phyloP scores from a whole-genome alignment of 257 asterid species.

The Ballota nigra region DNA sequence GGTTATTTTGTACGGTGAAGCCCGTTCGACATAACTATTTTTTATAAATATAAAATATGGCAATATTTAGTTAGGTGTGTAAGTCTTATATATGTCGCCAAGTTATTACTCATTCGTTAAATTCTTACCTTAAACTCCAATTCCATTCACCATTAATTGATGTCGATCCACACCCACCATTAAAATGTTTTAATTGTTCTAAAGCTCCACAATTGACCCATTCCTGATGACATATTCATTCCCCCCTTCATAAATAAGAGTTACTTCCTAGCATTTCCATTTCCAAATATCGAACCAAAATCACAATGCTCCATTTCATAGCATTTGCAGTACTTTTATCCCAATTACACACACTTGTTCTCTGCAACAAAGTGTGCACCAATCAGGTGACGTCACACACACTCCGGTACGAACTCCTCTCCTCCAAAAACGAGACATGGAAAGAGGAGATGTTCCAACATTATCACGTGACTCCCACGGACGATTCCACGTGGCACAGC shows the following conservation, averaged over 20 bases:
- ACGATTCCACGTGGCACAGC: slow-evolving; percentile 67
- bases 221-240: slow-evolving; percentile 23
- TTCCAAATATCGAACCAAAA: no score
- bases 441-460: slow-evolving; percentile 57
- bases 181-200: background rate
- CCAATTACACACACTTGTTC: slow-evolving; percentile 26
- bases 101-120: slow-evolving; percentile 17
- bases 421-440: slow-evolving; percentile 65
- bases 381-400: slow-evolving; percentile 63
- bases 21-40: no score
- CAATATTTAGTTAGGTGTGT: background rate
- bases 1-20: no score
- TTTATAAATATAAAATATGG: no score
- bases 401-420: slow-evolving; percentile 44
- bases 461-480: slow-evolving; percentile 74
- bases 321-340: slow-evolving; percentile 16
- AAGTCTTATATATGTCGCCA: background rate
- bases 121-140: slow-evolving; percentile 52
- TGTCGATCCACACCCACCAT: slow-evolving; percentile 17
- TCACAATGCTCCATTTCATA: background rate
- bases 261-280: no score
- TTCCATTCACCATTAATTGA: slow-evolving; percentile 17
- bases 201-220: background rate
- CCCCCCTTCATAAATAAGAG: slow-evolving; percentile 3
- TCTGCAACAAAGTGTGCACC: slow-evolving; percentile 69